These are phyloP conservation scores for Entomortierella lignicola DNA, from an alignment of 192 early-diverging fungal species.

Conservation along the genomic window DNA sequence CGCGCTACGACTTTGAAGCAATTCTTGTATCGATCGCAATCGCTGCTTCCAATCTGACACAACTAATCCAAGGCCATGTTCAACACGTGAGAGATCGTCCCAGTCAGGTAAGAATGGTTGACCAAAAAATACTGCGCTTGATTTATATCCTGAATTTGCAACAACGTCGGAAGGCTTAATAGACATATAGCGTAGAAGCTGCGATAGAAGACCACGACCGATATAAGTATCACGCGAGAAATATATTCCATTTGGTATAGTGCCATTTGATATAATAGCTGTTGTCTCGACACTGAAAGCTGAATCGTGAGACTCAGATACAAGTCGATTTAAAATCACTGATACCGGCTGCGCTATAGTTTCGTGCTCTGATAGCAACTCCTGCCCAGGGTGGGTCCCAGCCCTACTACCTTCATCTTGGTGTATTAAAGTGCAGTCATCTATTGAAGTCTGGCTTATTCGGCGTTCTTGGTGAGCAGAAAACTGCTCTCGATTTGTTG, in stretches of 20 bases:
- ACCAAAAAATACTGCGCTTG: conserved; percentile 5
- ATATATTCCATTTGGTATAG: conserved; percentile 19
- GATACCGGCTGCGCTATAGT: not conserved
- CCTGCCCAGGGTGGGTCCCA: conserved; percentile 17
- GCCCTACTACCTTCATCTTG: no score
- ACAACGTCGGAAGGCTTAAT: not conserved
- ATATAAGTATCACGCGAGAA: conserved; percentile 37
- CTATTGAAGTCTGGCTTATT: not conserved
- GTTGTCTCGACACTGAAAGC: not conserved
- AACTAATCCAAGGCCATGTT: conserved; percentile 1
- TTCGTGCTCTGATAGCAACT: not conserved
- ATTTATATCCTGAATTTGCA: not conserved
- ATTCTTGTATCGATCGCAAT: conserved; percentile 7
- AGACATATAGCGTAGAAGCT: conserved; percentile 1
- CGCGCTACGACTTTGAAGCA: not conserved
- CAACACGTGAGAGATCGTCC: not conserved
- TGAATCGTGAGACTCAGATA: not conserved
- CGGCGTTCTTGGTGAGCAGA: not conserved
- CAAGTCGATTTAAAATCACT: not conserved
- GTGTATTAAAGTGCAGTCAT: not conserved
- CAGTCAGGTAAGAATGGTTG: conserved; percentile 4
- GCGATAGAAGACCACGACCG: conserved; percentile 23
- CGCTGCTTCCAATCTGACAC: not conserved
- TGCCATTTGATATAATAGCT: not conserved
- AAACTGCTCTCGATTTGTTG: not conserved